These are phyloP conservation scores for Dipteronia dyeriana DNA, from an alignment of 345 rosid species.

Conservation along the genomic window DNA sequence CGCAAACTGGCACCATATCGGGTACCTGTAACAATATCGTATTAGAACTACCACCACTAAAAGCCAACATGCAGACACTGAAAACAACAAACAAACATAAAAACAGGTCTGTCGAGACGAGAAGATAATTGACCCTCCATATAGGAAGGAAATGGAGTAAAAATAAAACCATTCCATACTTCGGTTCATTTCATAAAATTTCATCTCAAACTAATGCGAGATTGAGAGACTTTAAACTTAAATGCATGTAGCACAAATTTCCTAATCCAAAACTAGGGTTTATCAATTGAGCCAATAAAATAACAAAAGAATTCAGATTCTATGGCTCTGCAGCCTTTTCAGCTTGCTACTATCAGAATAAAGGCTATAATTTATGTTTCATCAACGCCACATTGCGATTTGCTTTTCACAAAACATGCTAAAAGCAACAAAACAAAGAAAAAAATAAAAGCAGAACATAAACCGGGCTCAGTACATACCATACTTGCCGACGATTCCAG, in stretches of 20 bases:
- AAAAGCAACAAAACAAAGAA: not conserved
- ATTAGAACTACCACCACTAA: not conserved
- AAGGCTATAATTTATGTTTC: not conserved
- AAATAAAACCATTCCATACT: not conserved
- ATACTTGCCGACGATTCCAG: conserved; percentile 73
- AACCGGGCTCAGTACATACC: conserved; percentile 33
- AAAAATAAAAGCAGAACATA: not conserved
- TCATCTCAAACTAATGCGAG: not conserved
- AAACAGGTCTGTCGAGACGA: too few relatives aligned
- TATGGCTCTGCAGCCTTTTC: not conserved
- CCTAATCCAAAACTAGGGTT: not conserved
- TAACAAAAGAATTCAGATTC: not conserved
- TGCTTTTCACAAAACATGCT: too few relatives aligned
- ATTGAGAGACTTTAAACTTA: too few relatives aligned
- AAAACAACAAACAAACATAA: too few relatives aligned
- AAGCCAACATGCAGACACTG: too few relatives aligned
- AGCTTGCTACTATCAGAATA: not conserved
- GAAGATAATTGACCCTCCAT: too few relatives aligned
- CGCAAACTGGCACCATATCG: conserved; percentile 87
- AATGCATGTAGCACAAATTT: not conserved
- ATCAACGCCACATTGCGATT: too few relatives aligned
- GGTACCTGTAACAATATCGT: conserved; percentile 43
- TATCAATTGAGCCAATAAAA: not conserved
- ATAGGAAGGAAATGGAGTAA: not conserved
- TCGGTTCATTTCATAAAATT: not conserved